A percentile compares a stretch with the other conserved stretches of the same genome.
Conservation (phyloP, 1,139 yeast species). For the Protomyces inundatus region DNA sequence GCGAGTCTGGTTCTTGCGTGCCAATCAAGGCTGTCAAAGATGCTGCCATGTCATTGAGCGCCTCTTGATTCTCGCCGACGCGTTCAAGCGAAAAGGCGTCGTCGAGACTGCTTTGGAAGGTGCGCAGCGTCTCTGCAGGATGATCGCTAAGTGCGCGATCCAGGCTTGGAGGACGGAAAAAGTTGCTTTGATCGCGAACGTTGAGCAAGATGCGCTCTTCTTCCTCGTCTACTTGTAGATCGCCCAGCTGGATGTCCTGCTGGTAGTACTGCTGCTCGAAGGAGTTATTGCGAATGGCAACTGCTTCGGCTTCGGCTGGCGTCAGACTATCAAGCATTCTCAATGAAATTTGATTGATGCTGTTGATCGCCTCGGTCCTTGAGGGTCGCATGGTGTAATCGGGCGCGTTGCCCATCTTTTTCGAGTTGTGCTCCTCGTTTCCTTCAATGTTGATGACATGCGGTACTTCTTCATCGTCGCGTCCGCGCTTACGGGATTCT, state of each 20-base stretch:
- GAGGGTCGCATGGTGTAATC: constrained; percentile 76
- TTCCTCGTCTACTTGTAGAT: constrained; percentile 17
- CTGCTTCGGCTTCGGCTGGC: constrained; percentile 39
- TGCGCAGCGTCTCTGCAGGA: neutral
- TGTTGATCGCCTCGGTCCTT: constrained; percentile 58
- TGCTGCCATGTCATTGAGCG: constrained; percentile 16
- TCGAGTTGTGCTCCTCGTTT: constrained; percentile 74
- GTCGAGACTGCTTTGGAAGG: neutral
- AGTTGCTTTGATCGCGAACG: constrained; percentile 23
- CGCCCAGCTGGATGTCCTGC: constrained; percentile 24
- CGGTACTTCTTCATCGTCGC: constrained; percentile 37
- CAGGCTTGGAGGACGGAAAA: constrained; percentile 9
- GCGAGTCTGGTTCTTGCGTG: neutral
- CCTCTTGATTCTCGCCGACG: constrained; percentile 1
- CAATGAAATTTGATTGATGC: constrained; percentile 83
- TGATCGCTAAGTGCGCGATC: neutral
- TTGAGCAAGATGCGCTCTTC: constrained; percentile 23
- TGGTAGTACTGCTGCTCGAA: constrained; percentile 41
- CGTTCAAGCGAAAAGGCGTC: neutral
- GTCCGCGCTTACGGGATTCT: constrained; percentile 33
- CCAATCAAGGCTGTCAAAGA: constrained; percentile 1
- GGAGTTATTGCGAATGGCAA: constrained; percentile 36
- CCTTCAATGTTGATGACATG: constrained; percentile 63
- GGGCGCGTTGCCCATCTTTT: constrained; percentile 67
- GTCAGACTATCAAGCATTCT: constrained; percentile 64